These are phyloP conservation scores for Tricholoma sp. DNA, from an alignment of 768 basidiomycete genomes.

Conservation along the genomic window DNA sequence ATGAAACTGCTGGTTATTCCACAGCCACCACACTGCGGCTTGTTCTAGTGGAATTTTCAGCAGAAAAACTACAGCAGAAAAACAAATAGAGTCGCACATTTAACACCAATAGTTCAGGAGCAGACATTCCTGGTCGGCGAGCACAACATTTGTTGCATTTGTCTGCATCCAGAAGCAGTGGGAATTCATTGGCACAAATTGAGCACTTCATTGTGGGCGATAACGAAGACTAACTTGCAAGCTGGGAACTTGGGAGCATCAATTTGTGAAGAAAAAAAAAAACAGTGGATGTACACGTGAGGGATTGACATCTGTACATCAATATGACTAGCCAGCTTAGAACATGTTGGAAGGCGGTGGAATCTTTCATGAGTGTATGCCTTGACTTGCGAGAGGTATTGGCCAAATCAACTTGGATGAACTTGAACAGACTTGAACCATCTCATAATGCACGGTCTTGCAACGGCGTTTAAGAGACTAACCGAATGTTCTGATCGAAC, in stretches of 20 bases:
- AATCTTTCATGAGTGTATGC: neutral
- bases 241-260: too few species aligned
- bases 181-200: neutral
- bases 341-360: neutral
- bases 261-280: neutral
- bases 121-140: neutral
- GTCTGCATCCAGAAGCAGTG: neutral
- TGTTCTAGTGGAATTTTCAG: neutral
- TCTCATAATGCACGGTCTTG: neutral
- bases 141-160: neutral
- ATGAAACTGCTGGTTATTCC: neutral
- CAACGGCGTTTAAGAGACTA: neutral
- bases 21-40: neutral
- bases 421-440: neutral
- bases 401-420: neutral
- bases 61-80: neutral
- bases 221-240: neutral
- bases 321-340: neutral
- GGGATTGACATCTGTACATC: neutral
- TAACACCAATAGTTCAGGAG: neutral
- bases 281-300: neutral
- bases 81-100: neutral
- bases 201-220: neutral
- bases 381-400: neutral
- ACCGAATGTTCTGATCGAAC: too few species aligned